Evolutionary conservation across 805 yeast genomes (phyloP).

Genomic region (Debaryomyces prosopidis): DNA sequence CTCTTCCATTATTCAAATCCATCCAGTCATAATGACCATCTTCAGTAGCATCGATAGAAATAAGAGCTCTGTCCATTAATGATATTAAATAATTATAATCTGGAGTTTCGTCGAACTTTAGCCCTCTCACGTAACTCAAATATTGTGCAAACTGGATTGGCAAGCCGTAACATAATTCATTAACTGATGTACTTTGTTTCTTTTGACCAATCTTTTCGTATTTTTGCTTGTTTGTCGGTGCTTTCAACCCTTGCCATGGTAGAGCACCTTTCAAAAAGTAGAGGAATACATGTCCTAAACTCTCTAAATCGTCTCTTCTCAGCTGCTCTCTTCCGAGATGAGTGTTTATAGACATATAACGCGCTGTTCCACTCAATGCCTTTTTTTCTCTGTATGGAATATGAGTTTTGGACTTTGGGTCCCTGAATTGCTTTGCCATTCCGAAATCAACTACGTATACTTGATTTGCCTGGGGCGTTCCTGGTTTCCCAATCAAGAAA

Average conservation of each 20-base stretch:
- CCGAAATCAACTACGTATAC: slow-evolving; percentile 95
- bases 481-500: slow-evolving; percentile 89
- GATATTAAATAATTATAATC: slow-evolving; percentile 86
- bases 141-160: slow-evolving; percentile 95
- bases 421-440: slow-evolving; percentile 97
- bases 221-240: slow-evolving; percentile 96
- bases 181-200: slow-evolving; percentile 85
- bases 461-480: slow-evolving; percentile 76
- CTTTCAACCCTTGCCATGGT: slow-evolving; percentile 99
- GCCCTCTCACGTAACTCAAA: slow-evolving; percentile 80
- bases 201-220: slow-evolving; percentile 97
- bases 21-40: slow-evolving; percentile 98
- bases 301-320: slow-evolving; percentile 94
- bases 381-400: slow-evolving; percentile 97
- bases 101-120: slow-evolving; percentile 91
- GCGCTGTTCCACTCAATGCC: slow-evolving; percentile 95
- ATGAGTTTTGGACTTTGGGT: slow-evolving; percentile 92
- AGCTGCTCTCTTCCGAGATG: slow-evolving; percentile 97
- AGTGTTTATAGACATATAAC: slow-evolving; percentile 97
- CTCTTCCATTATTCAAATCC: slow-evolving; percentile 91
- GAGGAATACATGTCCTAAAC: slow-evolving; percentile 94
- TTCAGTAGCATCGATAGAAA: slow-evolving; percentile 58
- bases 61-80: slow-evolving; percentile 75
- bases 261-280: slow-evolving; percentile 91
- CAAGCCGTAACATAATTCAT: slow-evolving; percentile 82